Conservation (phyloP, 1,139 yeast genomes). For the Protomyces gravidus region DNA sequence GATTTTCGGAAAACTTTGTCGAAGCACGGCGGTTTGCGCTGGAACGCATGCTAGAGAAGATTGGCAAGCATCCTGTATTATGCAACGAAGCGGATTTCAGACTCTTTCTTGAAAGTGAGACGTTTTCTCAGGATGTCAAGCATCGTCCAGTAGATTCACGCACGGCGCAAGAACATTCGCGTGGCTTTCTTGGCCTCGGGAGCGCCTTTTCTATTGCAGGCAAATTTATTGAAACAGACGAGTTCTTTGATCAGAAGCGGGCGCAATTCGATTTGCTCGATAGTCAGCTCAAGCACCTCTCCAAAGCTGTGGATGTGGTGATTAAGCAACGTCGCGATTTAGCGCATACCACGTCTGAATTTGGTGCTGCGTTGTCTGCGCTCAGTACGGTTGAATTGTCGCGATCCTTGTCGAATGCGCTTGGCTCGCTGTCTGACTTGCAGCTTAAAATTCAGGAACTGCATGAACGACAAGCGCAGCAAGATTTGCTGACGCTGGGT, state of each 20-base stretch:
- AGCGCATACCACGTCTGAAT: constrained; percentile 54
- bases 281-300: constrained; percentile 62
- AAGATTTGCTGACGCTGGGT: constrained; percentile 82
- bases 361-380: constrained; percentile 51
- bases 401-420: constrained; percentile 57
- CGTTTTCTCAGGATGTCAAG: constrained; percentile 54
- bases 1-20: constrained; percentile 70
- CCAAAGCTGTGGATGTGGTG: constrained; percentile 68
- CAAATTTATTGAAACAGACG: constrained; percentile 67
- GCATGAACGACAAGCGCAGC: constrained; percentile 72
- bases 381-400: constrained; percentile 74
- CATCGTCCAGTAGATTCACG: constrained; percentile 30
- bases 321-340: constrained; percentile 73
- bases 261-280: constrained; percentile 69
- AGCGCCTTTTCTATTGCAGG: constrained; percentile 36
- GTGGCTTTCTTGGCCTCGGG: constrained; percentile 50
- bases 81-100: constrained; percentile 70
- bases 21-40: constrained; percentile 82
- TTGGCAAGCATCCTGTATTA: constrained; percentile 53
- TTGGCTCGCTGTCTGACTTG: constrained; percentile 64
- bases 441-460: constrained; percentile 69
- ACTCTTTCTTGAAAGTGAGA: constrained; percentile 69
- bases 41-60: constrained; percentile 77
- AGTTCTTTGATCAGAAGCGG: constrained; percentile 66
- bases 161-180: constrained; percentile 23